Base-by-base conservation (phyloP, 306 rosid genomes). In the Rosa persica region DNA sequence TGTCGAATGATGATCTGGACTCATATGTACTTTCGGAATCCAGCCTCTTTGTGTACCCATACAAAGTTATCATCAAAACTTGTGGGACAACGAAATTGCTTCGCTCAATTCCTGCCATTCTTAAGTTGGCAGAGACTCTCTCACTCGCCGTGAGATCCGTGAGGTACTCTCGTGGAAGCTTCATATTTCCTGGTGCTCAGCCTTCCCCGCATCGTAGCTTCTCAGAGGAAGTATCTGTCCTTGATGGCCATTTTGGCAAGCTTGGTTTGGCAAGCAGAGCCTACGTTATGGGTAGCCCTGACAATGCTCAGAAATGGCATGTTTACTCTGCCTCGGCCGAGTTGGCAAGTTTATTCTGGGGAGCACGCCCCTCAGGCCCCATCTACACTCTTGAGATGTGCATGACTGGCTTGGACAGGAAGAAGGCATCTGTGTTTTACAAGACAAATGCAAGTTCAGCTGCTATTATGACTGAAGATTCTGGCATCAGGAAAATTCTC, bases 21-120 rank as follows among this genome's bases (percentile, higher is more conserved):
- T 95, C 99, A 11, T 93, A 95, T 55, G 98, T 95, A 73, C 99
- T 95, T 15, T 95, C 99, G 0, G 99, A 95, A 79, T 95, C 99
- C 13, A 95, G 99, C 90, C 82, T 94, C 22, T 94, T 94, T 67
- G 88, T 94, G 66, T 90, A 89, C 65, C 89, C 98, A 2, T 90
- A 89, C 72, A 89, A 95, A 69, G 36, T 95, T 48, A 89, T 95
- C 38, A 95, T 95, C 84, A 95, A 95, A 82, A 95, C 99, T 15
- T 95, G 99, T 3, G 99, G 99, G 60, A 93, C 99, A 4, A 95
- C 99, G 0, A 95, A 95, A 67, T 73, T 95, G 89, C 99, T 95
- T 60, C 83, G 86, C 47, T 89, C 98, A 2, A 89, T 95, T 81
- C 98, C 98, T 8, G 89, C 83, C 54, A 89, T 95, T 61, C 91